phyloP scores from a whole-genome alignment of 768 basidiomycete genomes.

The Aureoboletus auriporus region DNA sequence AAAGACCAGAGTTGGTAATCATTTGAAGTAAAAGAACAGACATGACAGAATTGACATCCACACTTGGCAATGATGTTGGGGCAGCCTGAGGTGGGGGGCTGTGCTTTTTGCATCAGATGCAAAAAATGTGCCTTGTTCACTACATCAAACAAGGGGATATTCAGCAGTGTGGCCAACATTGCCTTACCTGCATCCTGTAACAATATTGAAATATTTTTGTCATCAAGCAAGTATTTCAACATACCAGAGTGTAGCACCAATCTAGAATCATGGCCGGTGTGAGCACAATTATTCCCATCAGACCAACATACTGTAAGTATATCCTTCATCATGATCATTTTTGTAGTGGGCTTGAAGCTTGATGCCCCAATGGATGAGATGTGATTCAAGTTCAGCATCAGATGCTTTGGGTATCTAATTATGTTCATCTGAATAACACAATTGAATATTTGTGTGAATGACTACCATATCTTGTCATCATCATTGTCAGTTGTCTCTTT shows the following conservation, averaged over 20 bases:
- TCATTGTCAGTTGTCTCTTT: background rate
- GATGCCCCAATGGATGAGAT: background rate
- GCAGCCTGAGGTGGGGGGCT: background rate
- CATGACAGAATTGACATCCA: background rate
- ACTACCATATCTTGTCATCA: background rate
- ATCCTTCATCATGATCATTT: constrained; percentile 1
- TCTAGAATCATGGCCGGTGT: constrained; percentile 6
- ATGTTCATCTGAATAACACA: background rate
- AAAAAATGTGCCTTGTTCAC: background rate
- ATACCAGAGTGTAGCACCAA: constrained; percentile 4
- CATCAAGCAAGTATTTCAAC: background rate
- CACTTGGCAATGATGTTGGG: background rate
- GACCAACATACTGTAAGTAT: constrained; percentile 5
- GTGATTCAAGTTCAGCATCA: background rate
- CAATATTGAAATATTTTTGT: background rate
- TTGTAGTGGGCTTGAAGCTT: constrained; percentile 4
- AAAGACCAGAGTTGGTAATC: background rate
- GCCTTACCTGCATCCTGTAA: background rate
- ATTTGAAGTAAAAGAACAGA: constrained; percentile 7
- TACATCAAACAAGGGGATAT: background rate
- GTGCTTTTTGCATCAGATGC: background rate
- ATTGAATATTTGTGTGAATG: background rate
- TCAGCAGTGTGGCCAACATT: background rate
- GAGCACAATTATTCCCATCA: background rate
- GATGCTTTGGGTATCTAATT: background rate